Percentiles rank a stretch among this genome's conserved stretches.
Conservation (phyloP, 73 alveolate species). For the Tetrahymena malaccensis region DNA sequence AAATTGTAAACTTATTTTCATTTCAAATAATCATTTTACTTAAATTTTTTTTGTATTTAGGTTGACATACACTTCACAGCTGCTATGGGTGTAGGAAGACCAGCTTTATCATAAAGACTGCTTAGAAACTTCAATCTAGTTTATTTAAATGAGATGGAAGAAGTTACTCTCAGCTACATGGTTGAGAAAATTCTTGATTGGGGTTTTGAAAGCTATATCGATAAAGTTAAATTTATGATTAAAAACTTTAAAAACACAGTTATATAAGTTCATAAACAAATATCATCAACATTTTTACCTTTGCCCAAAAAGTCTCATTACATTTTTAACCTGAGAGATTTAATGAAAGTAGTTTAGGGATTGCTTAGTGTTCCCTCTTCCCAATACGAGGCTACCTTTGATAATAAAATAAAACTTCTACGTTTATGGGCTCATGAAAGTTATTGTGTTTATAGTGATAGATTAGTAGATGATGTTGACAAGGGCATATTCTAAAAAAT, state of each 20-base stretch:
- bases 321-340: slow-evolving; percentile 80
- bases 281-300: slow-evolving; percentile 71
- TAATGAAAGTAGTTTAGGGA: slow-evolving; percentile 87
- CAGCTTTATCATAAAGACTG: slow-evolving; percentile 69
- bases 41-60: not conserved
- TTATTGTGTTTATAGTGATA: slow-evolving; percentile 83
- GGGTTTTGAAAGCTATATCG: slow-evolving; percentile 78
- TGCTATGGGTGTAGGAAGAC: slow-evolving; percentile 65
- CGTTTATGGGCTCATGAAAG: slow-evolving; percentile 92
- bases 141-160: slow-evolving; percentile 68
- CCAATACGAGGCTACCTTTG: slow-evolving; percentile 49
- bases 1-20: slow-evolving; percentile 26
- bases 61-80: slow-evolving; percentile 51
- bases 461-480: slow-evolving; percentile 86
- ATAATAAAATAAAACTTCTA: slow-evolving; percentile 50
- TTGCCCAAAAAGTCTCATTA: slow-evolving; percentile 89
- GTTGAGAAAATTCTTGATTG: slow-evolving; percentile 68
- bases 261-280: slow-evolving; percentile 70
- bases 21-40: not conserved
- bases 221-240: slow-evolving; percentile 48
- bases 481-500: slow-evolving; percentile 51
- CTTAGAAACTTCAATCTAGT: slow-evolving; percentile 78
- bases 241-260: slow-evolving; percentile 57
- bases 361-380: slow-evolving; percentile 60
- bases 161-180: slow-evolving; percentile 68